Base-by-base conservation (phyloP, 129 eudicot species). In the Logfia minima region DNA sequence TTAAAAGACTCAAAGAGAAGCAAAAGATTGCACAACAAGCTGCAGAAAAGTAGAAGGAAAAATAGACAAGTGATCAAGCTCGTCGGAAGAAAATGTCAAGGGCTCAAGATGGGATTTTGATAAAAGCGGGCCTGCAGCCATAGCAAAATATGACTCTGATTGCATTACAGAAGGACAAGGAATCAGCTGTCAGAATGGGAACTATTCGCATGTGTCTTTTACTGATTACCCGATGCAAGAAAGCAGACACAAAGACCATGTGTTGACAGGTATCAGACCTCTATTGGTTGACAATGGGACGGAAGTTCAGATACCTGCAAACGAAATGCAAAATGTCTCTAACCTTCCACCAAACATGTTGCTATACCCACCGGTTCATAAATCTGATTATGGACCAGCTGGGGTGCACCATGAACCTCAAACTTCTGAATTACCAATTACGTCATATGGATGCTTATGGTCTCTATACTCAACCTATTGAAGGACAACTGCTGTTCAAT, bases 81-180 rank as follows among this genome's bases (percentile, higher is more conserved):
- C 82, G 92, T 58, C 82, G 97, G 48, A 94, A 94, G 85, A 94
- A 94, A 29, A 37, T 68, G 72, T 37, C 72, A 1, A 6, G 72
- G 2, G 72, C 72, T 1, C 72, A 68, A 68, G 72, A 68, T 37
- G 55, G 53, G 14, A 68, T 68, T 39, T 68, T 68, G 99, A 94
- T 82, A 91, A 89, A 75, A 94, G 91, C 24, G 97, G 97, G 21
- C 97, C 96, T 4, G 93, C 94, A 24, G 99, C 99, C 16, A 85
- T 91, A 37, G 81, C 89, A 0, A 91, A 89, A 76, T 86, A 91
- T 14, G 92, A 94, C 35, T 75, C 83, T 0, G 97, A 91, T 70
- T 72, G 85, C 71, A 58, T 82, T 5, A 77, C 80, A 2, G 80
- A 78, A 71, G 85, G 70, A 5, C 90, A 88, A 43, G 70, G 70